Conservation (phyloP, 2,329 filamentous ascomycete genomes). For the Alternaria tenuissima region DNA sequence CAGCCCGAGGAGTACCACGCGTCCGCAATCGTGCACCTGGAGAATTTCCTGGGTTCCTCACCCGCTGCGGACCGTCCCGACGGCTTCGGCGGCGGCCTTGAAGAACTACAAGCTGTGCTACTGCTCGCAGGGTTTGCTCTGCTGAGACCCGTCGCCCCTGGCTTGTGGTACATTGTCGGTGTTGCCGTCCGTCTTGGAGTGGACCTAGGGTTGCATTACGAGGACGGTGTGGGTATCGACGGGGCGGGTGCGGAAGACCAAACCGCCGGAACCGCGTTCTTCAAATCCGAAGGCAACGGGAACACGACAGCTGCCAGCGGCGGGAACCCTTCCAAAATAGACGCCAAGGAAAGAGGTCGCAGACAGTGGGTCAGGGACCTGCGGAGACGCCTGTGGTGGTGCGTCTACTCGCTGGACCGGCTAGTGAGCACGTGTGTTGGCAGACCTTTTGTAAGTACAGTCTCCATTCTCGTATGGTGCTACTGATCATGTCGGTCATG, state of each 20-base stretch:
- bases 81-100: constrained; percentile 84
- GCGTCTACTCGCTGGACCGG: constrained; percentile 93
- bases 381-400: constrained; percentile 92
- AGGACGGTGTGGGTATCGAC: constrained; percentile 78
- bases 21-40: constrained; percentile 89
- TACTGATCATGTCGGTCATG: not conserved
- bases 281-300: constrained; percentile 47
- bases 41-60: constrained; percentile 78
- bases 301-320: constrained; percentile 26
- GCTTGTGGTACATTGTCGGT: constrained; percentile 96
- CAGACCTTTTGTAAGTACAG: constrained; percentile 72
- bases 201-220: constrained; percentile 90
- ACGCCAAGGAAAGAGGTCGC: constrained; percentile 68
- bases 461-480: not conserved
- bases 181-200: constrained; percentile 90
- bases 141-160: constrained; percentile 87
- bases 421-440: constrained; percentile 94
- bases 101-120: constrained; percentile 92
- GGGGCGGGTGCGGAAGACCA: constrained; percentile 51
- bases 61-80: constrained; percentile 63
- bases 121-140: constrained; percentile 91
- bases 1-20: constrained; percentile 97
- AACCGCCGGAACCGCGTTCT: constrained; percentile 28
- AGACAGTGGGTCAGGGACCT: constrained; percentile 88
- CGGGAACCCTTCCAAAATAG: constrained; percentile 49